Conservation (phyloP, 768 basidiomycete genomes). For the Leccinum uliginosum region DNA sequence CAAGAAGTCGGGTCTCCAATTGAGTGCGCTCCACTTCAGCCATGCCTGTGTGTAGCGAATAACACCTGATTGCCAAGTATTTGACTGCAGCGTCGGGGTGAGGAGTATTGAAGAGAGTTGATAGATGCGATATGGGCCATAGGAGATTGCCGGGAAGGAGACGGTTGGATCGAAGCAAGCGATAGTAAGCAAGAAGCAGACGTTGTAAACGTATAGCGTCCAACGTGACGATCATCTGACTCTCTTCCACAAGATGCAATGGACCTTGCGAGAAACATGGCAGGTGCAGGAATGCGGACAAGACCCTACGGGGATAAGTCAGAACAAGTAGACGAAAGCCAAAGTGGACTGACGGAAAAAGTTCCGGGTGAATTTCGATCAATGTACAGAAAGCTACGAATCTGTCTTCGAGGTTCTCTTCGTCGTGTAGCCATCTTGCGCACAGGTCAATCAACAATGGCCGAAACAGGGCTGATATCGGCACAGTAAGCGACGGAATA, state of each 20-base stretch:
- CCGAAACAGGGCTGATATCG: slow-evolving; percentile 62
- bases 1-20: slow-evolving; percentile 59
- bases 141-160: slow-evolving; percentile 54
- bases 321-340: slow-evolving; percentile 1
- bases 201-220: slow-evolving; percentile 55
- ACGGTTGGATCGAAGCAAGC: slow-evolving; percentile 71
- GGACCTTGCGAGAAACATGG: slow-evolving; percentile 49
- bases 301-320: slow-evolving; percentile 38
- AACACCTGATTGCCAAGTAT: slow-evolving; percentile 72
- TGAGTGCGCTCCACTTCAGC: slow-evolving; percentile 69
- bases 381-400: slow-evolving; percentile 59
- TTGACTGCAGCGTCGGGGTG: slow-evolving; percentile 62
- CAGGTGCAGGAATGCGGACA: slow-evolving; percentile 47
- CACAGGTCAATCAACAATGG: slow-evolving; percentile 79
- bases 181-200: slow-evolving; percentile 75
- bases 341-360: slow-evolving; percentile 56
- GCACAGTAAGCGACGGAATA: slow-evolving; percentile 55
- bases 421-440: slow-evolving; percentile 71
- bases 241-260: slow-evolving; percentile 40
- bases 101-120: slow-evolving; percentile 41
- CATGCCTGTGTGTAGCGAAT: slow-evolving; percentile 73
- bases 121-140: slow-evolving; percentile 53
- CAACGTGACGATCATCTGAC: slow-evolving; percentile 27
- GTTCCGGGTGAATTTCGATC: slow-evolving; percentile 64
- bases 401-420: slow-evolving; percentile 45